Evolutionary conservation across 1,139 yeast species (phyloP).

Genomic region (Pichia norvegensis): DNA sequence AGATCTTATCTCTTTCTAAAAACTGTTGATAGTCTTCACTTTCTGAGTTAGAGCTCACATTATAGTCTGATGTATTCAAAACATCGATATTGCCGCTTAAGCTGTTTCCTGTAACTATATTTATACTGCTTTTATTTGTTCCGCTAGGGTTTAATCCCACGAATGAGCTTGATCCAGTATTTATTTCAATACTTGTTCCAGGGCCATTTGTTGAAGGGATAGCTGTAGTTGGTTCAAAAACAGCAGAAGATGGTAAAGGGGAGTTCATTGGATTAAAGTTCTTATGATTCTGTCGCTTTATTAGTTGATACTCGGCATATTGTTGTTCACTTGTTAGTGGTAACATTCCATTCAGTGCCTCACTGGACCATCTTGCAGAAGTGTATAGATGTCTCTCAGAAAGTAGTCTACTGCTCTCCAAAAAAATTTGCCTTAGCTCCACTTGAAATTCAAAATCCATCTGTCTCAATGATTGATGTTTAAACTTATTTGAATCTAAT

Average conservation of each 20-base stretch:
- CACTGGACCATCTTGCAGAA: conserved; percentile 17
- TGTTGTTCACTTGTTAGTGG: conserved; percentile 11
- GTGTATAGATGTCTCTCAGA: conserved; percentile 11
- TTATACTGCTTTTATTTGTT: not conserved
- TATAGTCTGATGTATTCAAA: not conserved
- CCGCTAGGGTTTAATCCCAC: not conserved
- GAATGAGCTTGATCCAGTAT: not conserved
- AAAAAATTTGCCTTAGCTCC: conserved; percentile 5
- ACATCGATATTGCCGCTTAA: not conserved
- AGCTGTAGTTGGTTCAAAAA: conserved; percentile 5
- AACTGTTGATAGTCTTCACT: conserved; percentile 10
- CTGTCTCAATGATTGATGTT: not conserved
- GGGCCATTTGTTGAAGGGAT: conserved; percentile 1
- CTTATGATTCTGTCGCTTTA: not conserved
- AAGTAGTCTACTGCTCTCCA: conserved; percentile 10
- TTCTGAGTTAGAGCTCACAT: not conserved
- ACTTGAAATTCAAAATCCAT: conserved; percentile 15
- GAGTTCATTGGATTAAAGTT: conserved; percentile 4
- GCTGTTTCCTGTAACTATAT: not conserved
- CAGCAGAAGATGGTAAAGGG: conserved; percentile 8
- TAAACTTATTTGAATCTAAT: too few relatives aligned
- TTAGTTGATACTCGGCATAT: conserved; percentile 12
- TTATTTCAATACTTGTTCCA: not conserved
- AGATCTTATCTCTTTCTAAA: conserved; percentile 26
- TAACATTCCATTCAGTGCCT: conserved; percentile 15